A percentile compares a stretch with the other conserved stretches of the same genome.
Conservation (phyloP, 331 rosid species). For the Pyracantha coccinea region DNA sequence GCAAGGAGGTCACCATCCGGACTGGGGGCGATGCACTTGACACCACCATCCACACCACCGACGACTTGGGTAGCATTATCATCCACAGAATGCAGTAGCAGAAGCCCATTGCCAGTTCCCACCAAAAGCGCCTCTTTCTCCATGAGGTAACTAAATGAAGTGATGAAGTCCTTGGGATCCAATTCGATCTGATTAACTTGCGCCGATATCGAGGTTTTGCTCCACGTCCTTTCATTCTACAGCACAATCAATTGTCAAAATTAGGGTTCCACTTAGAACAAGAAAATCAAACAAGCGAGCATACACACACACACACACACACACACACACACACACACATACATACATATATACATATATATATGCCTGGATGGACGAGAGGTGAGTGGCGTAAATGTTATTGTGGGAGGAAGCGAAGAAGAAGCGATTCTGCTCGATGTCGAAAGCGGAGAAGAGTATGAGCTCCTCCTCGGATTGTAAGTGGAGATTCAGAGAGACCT, state of each 20-base stretch:
- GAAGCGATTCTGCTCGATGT: slow-evolving; percentile 80
- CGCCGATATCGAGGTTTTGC: slow-evolving; percentile 22
- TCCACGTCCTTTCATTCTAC: slow-evolving; percentile 56
- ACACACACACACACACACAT: not conserved
- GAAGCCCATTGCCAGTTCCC: slow-evolving; percentile 61
- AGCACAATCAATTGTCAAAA: not conserved
- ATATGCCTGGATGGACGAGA: slow-evolving; percentile 65
- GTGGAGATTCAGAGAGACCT: slow-evolving; percentile 43
- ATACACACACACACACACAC: not conserved
- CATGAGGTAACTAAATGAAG: slow-evolving; percentile 77
- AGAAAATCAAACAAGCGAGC: not conserved
- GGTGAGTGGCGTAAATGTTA: slow-evolving; percentile 49
- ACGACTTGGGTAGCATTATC: slow-evolving; percentile 47
- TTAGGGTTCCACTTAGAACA: not conserved
- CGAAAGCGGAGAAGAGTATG: slow-evolving; percentile 56
- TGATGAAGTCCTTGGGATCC: slow-evolving; percentile 53
- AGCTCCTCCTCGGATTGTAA: slow-evolving; percentile 43
- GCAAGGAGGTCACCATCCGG: slow-evolving; percentile 89
- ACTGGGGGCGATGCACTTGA: slow-evolving; percentile 66
- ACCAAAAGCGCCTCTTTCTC: slow-evolving; percentile 85
- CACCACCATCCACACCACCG: slow-evolving; percentile 80
- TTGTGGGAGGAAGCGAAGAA: slow-evolving; percentile 82
- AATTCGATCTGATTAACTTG: slow-evolving; percentile 46
- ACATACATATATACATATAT: not conserved
- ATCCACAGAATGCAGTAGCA: slow-evolving; percentile 58